Evolutionary conservation across 2,329 filamentous ascomycete species (phyloP).

Genomic region (Hymenoscyphus fraxineus): DNA sequence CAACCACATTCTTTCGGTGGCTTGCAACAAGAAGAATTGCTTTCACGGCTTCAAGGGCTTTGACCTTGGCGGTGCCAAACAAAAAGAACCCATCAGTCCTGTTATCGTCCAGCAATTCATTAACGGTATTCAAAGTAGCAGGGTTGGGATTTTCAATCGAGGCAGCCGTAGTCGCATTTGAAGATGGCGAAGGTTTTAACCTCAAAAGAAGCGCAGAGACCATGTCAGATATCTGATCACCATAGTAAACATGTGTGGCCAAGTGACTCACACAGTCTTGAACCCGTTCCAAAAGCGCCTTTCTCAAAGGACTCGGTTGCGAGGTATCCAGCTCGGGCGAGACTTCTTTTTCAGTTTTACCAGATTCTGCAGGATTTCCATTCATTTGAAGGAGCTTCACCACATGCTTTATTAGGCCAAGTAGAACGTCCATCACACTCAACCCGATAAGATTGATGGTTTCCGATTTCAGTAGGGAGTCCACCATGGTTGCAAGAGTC

Average conservation of each 20-base stretch:
- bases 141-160: conserved; percentile 43
- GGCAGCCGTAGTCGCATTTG: conserved; percentile 42
- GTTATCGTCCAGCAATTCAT: conserved; percentile 48
- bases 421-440: conserved; percentile 90
- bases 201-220: conserved; percentile 74
- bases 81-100: conserved; percentile 58
- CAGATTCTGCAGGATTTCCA: conserved; percentile 33
- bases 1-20: conserved; percentile 54
- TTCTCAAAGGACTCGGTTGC: conserved; percentile 50
- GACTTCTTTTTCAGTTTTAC: conserved; percentile 34
- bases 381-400: conserved; percentile 69
- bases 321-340: conserved; percentile 25
- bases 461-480: conserved; percentile 78
- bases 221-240: conserved; percentile 95
- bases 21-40: conserved; percentile 81
- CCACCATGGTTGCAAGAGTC: conserved; percentile 72
- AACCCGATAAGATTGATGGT: conserved; percentile 88
- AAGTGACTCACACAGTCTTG: conserved; percentile 85
- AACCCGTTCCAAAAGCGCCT: conserved; percentile 65
- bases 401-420: conserved; percentile 81
- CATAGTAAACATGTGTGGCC: conserved; percentile 94
- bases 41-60: conserved; percentile 75
- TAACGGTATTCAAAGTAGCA: conserved; percentile 46
- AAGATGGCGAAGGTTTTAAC: conserved; percentile 60
- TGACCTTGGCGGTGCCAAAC: conserved; percentile 57